A percentile compares a stretch with the other conserved stretches of the same genome.
phyloP scores from a whole-genome alignment of 192 early-diverging fungal species.

The Geranomyces michiganensis region DNA sequence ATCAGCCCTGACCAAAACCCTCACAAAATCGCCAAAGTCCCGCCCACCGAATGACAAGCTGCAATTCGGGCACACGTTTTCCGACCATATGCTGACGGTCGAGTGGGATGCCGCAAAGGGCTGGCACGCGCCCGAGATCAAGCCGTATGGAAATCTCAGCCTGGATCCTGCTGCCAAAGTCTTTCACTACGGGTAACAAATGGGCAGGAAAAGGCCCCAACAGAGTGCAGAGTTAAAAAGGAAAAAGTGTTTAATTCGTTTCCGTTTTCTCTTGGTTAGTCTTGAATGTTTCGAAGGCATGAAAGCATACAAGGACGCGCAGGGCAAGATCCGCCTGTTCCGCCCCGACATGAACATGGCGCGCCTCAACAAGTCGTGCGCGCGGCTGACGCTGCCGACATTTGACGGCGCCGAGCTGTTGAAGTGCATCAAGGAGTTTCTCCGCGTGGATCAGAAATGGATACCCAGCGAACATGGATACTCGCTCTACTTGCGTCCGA shows the following conservation, averaged over 20 bases:
- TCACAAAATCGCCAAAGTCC: conserved; percentile 38
- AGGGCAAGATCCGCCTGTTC: conserved; percentile 87
- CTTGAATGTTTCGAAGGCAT: conserved; percentile 87
- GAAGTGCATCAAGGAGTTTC: conserved; percentile 80
- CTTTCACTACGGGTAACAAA: conserved; percentile 86
- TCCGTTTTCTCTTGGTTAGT: no score
- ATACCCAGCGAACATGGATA: conserved; percentile 90
- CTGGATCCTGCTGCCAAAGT: conserved; percentile 86
- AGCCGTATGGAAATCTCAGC: conserved; percentile 78
- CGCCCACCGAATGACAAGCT: conserved; percentile 59
- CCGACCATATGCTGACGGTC: conserved; percentile 93
- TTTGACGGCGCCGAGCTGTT: conserved; percentile 81
- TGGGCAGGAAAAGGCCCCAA: no score
- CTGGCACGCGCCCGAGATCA: conserved; percentile 85
- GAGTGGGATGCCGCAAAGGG: conserved; percentile 74
- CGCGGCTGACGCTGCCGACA: conserved; percentile 79
- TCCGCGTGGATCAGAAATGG: conserved; percentile 84
- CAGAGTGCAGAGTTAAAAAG: no score
- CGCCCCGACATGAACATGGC: conserved; percentile 98
- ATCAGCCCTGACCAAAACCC: conserved; percentile 3
- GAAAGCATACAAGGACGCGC: conserved; percentile 78
- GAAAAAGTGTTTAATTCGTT: no score
- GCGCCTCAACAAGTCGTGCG: conserved; percentile 77
- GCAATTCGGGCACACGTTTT: conserved; percentile 86
- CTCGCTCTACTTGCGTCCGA: conserved; percentile 91